phyloP scores from a whole-genome alignment of 306 rosid species.

The Glycine soja region DNA sequence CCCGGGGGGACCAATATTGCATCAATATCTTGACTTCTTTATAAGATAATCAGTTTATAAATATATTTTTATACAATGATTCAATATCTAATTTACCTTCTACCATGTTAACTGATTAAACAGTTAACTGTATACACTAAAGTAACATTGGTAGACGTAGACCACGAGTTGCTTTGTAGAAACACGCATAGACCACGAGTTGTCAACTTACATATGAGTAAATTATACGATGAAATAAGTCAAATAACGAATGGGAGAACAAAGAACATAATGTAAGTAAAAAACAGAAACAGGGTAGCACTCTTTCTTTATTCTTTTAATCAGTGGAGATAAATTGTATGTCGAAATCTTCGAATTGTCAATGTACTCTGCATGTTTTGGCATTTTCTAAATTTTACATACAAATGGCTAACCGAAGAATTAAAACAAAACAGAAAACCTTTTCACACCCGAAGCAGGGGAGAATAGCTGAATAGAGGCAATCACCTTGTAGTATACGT shows the following conservation, averaged over 20 bases:
- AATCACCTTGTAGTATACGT: background rate
- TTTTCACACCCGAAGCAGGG: background rate
- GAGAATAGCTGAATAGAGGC: background rate
- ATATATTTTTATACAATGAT: background rate
- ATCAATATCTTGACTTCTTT: background rate
- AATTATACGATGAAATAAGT: background rate
- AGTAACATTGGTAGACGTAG: background rate
- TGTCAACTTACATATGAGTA: background rate
- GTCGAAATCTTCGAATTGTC: background rate
- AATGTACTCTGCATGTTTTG: background rate
- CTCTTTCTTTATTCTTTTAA: background rate
- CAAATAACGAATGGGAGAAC: background rate
- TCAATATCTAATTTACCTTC: background rate
- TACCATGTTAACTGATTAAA: background rate
- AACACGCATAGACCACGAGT: background rate
- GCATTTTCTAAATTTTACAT: background rate
- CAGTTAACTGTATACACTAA: background rate
- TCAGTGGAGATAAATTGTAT: background rate
- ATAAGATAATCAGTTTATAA: background rate
- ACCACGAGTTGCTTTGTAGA: background rate
- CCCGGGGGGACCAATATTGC: too few species aligned
- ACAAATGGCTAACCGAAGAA: slow-evolving; percentile 1
- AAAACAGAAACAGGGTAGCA: background rate
- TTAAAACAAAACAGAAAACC: background rate
- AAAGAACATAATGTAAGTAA: too few species aligned